Evolutionary conservation across 805 yeast genomes (phyloP).

Genomic region (Candida dajiaensis): DNA sequence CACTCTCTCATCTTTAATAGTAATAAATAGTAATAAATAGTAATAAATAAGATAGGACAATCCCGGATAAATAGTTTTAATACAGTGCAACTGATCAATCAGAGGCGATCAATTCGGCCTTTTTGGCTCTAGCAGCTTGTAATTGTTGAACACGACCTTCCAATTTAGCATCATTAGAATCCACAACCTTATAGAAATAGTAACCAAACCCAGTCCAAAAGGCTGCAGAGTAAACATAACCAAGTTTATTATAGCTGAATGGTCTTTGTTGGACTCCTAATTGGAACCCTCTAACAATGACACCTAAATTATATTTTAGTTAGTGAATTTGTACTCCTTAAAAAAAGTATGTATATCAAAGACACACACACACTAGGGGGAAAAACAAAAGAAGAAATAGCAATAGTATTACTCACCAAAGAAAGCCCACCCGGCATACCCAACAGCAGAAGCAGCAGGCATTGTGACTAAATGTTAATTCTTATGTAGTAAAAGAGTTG

Average conservation of each 20-base stretch:
- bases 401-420: conserved; percentile 27
- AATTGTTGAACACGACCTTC: conserved; percentile 32
- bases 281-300: conserved; percentile 38
- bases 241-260: conserved; percentile 30
- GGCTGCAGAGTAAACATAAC: conserved; percentile 38
- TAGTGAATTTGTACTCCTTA: background rate
- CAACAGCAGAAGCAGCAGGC: conserved; percentile 22
- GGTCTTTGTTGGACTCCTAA: conserved; percentile 38
- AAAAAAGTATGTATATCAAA: no score
- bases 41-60: conserved; percentile 1
- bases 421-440: conserved; percentile 32
- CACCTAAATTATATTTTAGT: conserved; percentile 23
- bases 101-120: background rate
- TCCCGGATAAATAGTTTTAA: background rate
- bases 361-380: no score
- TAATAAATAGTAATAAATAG: conserved; percentile 2
- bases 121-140: conserved; percentile 27
- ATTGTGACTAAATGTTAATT: background rate
- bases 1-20: background rate
- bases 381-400: no score
- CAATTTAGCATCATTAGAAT: conserved; percentile 31
- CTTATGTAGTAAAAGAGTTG: background rate
- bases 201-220: conserved; percentile 39
- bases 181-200: conserved; percentile 31
- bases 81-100: background rate